A percentile compares a stretch with the other conserved stretches of the same genome.
Evolutionary conservation across 148 eudicot species (phyloP).

Genomic region (Fallopia convolvulus): DNA sequence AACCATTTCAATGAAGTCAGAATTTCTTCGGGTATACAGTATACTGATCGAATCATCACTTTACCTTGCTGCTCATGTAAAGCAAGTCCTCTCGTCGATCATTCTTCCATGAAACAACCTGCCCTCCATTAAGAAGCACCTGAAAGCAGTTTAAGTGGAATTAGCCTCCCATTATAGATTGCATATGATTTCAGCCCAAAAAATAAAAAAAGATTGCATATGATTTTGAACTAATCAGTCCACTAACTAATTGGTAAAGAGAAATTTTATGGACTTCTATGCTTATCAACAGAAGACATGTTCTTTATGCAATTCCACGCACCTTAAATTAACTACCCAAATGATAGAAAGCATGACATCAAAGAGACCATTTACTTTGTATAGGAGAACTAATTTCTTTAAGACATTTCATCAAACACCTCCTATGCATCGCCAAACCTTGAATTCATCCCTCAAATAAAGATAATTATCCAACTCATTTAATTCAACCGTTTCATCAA

Average conservation of each 20-base stretch:
- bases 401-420: no score
- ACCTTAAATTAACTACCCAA: no score
- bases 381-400: no score
- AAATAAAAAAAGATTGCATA: not conserved
- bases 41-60: conserved; percentile 40
- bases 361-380: no score
- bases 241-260: not conserved
- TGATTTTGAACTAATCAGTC: not conserved
- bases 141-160: conserved; percentile 17
- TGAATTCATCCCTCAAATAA: no score
- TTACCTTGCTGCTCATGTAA: conserved; percentile 84
- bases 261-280: not conserved
- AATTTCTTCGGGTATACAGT: not conserved
- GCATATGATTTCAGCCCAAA: not conserved
- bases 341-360: no score
- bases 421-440: no score
- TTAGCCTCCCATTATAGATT: not conserved
- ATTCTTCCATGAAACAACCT: conserved; percentile 89
- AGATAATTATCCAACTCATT: no score
- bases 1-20: not conserved
- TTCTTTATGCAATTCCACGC: not conserved
- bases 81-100: conserved; percentile 73
- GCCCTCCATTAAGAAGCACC: conserved; percentile 84
- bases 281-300: not conserved
- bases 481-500: no score